Evolutionary conservation across 495 filamentous ascomycete genomes (phyloP).

Genomic region (Parmelia sp.): DNA sequence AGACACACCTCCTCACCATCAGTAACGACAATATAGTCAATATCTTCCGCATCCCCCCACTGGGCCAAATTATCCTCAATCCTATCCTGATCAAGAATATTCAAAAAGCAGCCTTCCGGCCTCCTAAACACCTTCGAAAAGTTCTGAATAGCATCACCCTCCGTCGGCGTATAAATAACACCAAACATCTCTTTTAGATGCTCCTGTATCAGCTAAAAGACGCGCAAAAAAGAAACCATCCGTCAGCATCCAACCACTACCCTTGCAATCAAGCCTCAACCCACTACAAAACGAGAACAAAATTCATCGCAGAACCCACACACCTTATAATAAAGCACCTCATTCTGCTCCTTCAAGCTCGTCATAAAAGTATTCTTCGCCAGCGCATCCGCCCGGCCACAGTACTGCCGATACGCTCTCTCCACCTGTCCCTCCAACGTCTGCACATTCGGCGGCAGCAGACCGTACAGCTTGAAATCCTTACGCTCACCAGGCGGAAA

Average conservation of each 20-base stretch:
- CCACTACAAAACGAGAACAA: no score
- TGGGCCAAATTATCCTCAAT: conserved; percentile 58
- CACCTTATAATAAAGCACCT: conserved; percentile 68
- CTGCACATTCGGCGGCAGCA: conserved; percentile 66
- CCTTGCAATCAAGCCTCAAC: no score
- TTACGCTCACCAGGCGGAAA: conserved; percentile 63
- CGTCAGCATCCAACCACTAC: no score
- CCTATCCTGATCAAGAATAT: conserved; percentile 44
- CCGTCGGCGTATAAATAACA: conserved; percentile 84
- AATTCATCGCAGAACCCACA: no score
- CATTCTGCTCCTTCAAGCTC: conserved; percentile 74
- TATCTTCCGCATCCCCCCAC: conserved; percentile 64
- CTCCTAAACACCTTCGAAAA: conserved; percentile 72
- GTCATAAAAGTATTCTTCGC: conserved; percentile 80
- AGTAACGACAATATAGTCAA: conserved; percentile 86
- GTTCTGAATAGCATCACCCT: conserved; percentile 85
- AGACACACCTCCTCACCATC: conserved; percentile 53
- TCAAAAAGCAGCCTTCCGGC: conserved; percentile 66
- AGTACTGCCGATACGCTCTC: conserved; percentile 77
- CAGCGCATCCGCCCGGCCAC: conserved; percentile 50
- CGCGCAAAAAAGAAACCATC: not conserved
- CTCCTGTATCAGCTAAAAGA: conserved; percentile 49
- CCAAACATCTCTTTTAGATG: conserved; percentile 82
- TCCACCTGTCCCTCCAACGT: conserved; percentile 73
- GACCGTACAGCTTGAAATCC: conserved; percentile 61